A percentile compares a stretch with the other conserved stretches of the same genome.
Evolutionary conservation across 2,329 filamentous ascomycete genomes (phyloP).

Genomic region (Fusarium compactum): DNA sequence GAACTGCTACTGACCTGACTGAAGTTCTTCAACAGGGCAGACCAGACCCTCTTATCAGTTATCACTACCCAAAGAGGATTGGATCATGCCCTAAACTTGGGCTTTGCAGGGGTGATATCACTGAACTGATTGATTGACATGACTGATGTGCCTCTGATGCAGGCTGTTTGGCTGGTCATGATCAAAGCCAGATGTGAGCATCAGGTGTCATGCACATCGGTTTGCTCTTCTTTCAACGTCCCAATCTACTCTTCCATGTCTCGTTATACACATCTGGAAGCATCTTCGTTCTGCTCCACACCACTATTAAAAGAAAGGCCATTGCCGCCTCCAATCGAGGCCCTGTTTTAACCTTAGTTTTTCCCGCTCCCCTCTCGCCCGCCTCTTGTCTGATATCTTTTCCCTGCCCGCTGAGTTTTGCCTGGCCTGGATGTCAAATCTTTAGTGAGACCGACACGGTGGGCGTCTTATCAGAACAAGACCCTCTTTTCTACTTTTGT

Average conservation of each 20-base stretch:
- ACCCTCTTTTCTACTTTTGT: slow-evolving; percentile 49
- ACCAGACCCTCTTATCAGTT: slow-evolving; percentile 33
- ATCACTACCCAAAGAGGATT: slow-evolving; percentile 36
- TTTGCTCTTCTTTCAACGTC: slow-evolving; percentile 14
- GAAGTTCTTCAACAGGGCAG: slow-evolving; percentile 22
- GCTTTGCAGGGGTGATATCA: slow-evolving; percentile 24
- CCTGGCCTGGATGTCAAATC: slow-evolving; percentile 21
- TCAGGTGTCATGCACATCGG: slow-evolving; percentile 37
- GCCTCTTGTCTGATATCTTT: slow-evolving; percentile 13
- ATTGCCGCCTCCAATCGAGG: slow-evolving; percentile 38
- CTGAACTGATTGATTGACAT: slow-evolving; percentile 27
- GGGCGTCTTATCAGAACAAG: slow-evolving; percentile 46
- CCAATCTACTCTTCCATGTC: slow-evolving; percentile 1
- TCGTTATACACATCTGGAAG: slow-evolving; percentile 16
- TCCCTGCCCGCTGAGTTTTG: slow-evolving; percentile 18
- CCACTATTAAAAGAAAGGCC: slow-evolving; percentile 27
- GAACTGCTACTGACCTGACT: slow-evolving; percentile 12
- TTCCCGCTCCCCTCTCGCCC: slow-evolving; percentile 14
- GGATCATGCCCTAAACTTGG: slow-evolving; percentile 28
- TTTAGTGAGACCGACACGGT: slow-evolving; percentile 34
- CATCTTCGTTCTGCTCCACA: slow-evolving; percentile 27
- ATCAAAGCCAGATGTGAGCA: slow-evolving; percentile 40
- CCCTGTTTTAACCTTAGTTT: slow-evolving; percentile 19
- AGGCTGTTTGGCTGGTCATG: slow-evolving; percentile 16
- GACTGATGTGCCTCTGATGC: neutral